Evolutionary conservation across 2,329 filamentous ascomycete species (phyloP), one percentile per base, ranked within the genome.

Genomic region (Camptophora hylomeconis): DNA sequence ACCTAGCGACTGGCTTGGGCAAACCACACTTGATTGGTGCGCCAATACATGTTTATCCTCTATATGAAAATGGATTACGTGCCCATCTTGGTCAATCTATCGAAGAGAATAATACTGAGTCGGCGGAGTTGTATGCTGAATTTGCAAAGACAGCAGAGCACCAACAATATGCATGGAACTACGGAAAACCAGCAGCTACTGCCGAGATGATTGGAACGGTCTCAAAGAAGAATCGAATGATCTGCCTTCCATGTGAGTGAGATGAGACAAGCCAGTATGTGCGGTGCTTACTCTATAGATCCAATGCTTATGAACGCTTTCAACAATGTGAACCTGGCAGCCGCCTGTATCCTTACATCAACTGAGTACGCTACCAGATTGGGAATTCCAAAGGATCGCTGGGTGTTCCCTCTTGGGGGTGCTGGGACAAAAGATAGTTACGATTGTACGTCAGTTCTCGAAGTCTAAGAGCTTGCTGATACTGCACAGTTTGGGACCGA

Each of bases 301-400:
- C 72, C 73, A 0, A 53, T 80, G 0, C 50, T 78, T 7, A 78
- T 79, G 74, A 80, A 80, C 42, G 74, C 75, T 0, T 79, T 78
- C 52, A 80, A 79, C 39, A 74, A 62, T 2, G 65, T 80, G 19
- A 79, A 80, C 35, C 53, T 79, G 9, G 65, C 73, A 2, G 68
- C 61, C 0, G 70, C 73, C 5, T 63, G 65, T 32, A 57, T 80
- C 10, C 34, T 80, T 3, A 79, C 74, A 1, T 70, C 69, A 0
- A 60, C 57, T 0, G 57, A 67, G 1, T 56, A 61, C 43, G 75
- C 75, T 0, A 50, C 48, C 22, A 49, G 63, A 23, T 52, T 79
- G 2, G 63, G 64, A 0, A 61, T 79, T 7, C 60, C 68, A 0
- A 42, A 63, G 26, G 55, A 58, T 5, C 62, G 61, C 45, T 78